Evolutionary conservation across 2,329 filamentous ascomycete genomes (phyloP), one percentile per base, ranked within the genome.

Genomic region (Ascochyta fabae): DNA sequence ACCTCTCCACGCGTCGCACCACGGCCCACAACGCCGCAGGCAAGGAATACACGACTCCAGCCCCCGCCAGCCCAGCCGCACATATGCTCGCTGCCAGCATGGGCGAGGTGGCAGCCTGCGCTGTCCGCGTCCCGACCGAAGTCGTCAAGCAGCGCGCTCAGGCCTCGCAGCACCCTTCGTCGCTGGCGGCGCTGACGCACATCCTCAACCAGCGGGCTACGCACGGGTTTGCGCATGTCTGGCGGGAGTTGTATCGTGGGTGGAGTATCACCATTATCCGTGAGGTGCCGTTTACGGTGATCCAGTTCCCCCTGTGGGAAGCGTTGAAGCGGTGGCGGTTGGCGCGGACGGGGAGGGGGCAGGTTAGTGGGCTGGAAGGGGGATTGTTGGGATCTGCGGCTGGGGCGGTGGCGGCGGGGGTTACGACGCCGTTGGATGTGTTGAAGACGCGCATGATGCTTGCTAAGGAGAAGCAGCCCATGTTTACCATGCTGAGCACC

Each of bases 251-350:
- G 52, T 99, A 99, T 77, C 84, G 95, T 33, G 95, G 96, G 1
- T 96, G 92, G 84, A 85, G 87, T 16, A 92, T 98, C 66, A 99
- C 95, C 1, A 88, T 99, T 48, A 89, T 97, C 79, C 87, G 95
- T 56, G 95, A 99, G 81, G 93, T 99, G 58, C 95, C 95, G 4
- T 99, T 99, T 71, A 98, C 96, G 3, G 88, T 97, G 9, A 90
- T 99, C 60, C 95, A 99, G 77, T 99, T 99, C 74, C 95, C 95
- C 41, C 83, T 99, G 60, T 99, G 95, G 95, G 95, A 99, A 78
- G 87, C 84, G 4, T 85, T 98, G 83, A 98, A 97, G 83, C 81
- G 82, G 38, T 91, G 86, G 84, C 82, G 87, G 6, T 76, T 83
- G 39, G 67, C 78, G 36, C 74, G 68, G 54, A 67, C 70, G 57